Evolutionary conservation across 345 rosid species (phyloP), one percentile per base, ranked within the genome.

Genomic region (Odontarrhena argentea): DNA sequence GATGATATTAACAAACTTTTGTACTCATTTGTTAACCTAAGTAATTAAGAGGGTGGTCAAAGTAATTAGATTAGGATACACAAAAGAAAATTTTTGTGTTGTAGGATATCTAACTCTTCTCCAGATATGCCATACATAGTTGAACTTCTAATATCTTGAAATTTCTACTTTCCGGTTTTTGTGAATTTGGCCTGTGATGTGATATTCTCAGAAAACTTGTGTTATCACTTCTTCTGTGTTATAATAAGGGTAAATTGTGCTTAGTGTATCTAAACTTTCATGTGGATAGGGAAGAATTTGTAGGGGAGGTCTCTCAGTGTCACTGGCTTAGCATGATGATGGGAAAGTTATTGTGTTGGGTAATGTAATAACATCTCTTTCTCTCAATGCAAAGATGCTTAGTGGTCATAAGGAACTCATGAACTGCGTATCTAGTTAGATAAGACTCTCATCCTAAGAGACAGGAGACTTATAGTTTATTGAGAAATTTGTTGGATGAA

Each of bases 201-300:
- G 37, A 13, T 45, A 13, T 43, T 52, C 41, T 53, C 38, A 61
- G 24, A 13, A 44, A 22, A 46, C 43, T 43, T 46, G 18, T 34
- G 54, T 60, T 34, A 60, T 6, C 40, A 56, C 26, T 57, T 49
- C 42, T 38, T 28, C 25, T 59, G 35, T 58, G 50, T 32, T 36
- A 11, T 58, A 5, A 25, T 8, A 11, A 40, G 50, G 22, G 12
- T 11, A 49, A 47, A 28, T 11, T 8, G 34, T 37, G 48, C 43
- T 50, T 34, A 34, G 22, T 44, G 30, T 7, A 55, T 60, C 15
- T 12, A 37, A 69, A 1, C 25, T 47, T 15, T 22, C 9, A 9
- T 51, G 40, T 69, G 41, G 55, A 53, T 70, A 36, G 15, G 14
- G 55, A 55, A 67, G 63, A 36, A 30, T 30, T 53, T 37, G 30